Base-by-base conservation (phyloP, 441 rosid genomes). In the Euphorbia schlechtendalii region DNA sequence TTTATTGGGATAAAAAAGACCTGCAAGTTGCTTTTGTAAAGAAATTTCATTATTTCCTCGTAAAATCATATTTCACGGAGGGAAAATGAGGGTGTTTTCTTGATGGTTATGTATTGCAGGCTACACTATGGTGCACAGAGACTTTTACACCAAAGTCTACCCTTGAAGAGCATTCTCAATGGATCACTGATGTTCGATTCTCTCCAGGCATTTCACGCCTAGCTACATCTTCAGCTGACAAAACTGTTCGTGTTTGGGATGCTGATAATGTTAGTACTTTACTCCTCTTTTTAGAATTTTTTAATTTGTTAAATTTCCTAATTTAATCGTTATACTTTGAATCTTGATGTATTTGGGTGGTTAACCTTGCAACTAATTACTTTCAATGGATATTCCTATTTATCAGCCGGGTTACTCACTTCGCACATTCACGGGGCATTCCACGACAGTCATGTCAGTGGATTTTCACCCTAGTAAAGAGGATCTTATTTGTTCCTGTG, bases 131-230 rank as follows among this genome's bases (percentile, higher is more conserved):
- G 90, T 78, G 86, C 67, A 82, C 85, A 6, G 84, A 79, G 38
- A 71, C 90, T 25, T 80, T 83, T 72, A 56, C 78, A 3, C 24
- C 56, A 4, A 82, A 79, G 73, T 78, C 84, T 9, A 73, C 77
- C 18, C 85, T 88, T 59, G 88, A 82, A 62, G 96, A 86, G 53
- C 96, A 88, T 80, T 51, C 79, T 66, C 76, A 74, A 36, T 74
- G 80, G 79, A 79, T 86, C 52, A 88, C 88, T 45, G 92, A 84
- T 74, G 86, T 82, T 30, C 87, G 92, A 69, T 88, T 86, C 79
- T 78, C 92, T 73, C 77, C 87, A 65, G 79, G 77, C 68, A 77
- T 83, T 78, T 77, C 86, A 22, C 68, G 87, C 27, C 75, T 88
- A 43, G 86, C 84, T 57, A 86, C 91, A 24, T 80, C 88, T 56